Percentiles rank a stretch among this genome's conserved stretches.
phyloP scores from a whole-genome alignment of 768 basidiomycete genomes.

The Termitomyces eurrhizus region DNA sequence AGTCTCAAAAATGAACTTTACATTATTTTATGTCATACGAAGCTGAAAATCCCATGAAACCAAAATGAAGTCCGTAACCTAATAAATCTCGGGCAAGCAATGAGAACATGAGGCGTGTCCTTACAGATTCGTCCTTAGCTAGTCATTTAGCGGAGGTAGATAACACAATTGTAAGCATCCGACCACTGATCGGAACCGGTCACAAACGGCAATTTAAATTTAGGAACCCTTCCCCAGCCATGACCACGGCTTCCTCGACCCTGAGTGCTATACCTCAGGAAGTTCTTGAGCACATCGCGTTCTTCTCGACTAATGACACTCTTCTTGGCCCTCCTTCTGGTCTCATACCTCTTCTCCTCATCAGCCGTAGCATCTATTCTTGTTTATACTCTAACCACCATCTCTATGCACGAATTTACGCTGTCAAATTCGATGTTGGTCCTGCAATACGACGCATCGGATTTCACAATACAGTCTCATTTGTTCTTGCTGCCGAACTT shows the following conservation, averaged over 20 bases:
- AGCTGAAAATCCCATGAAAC: too few species aligned
- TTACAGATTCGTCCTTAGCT: too few species aligned
- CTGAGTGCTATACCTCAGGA: slow-evolving; percentile 65
- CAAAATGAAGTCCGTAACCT: too few species aligned
- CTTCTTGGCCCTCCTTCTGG: slow-evolving; percentile 59
- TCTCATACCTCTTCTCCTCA: slow-evolving; percentile 51
- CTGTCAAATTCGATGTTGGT: slow-evolving; percentile 59
- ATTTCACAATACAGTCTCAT: slow-evolving; percentile 32
- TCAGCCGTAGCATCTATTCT: slow-evolving; percentile 44
- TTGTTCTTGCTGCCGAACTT: slow-evolving; percentile 57
- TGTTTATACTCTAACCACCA: slow-evolving; percentile 59
- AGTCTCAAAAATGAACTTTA: too few species aligned
- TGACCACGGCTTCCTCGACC: slow-evolving; percentile 22
- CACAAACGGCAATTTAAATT: slow-evolving; percentile 10
- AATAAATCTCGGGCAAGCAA: too few species aligned
- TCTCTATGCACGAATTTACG: slow-evolving; percentile 71
- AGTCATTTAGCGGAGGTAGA: too few species aligned
- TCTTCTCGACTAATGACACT: slow-evolving; percentile 48
- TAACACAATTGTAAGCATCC: background rate
- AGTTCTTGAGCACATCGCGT: slow-evolving; percentile 76
- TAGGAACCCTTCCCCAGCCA: slow-evolving; percentile 4
- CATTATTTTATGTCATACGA: background rate
- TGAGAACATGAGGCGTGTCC: too few species aligned
- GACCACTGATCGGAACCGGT: slow-evolving; percentile 5
- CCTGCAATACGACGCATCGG: slow-evolving; percentile 50